Base-by-base conservation (phyloP, 2,329 filamentous ascomycete species). In the Didymella glomerata region DNA sequence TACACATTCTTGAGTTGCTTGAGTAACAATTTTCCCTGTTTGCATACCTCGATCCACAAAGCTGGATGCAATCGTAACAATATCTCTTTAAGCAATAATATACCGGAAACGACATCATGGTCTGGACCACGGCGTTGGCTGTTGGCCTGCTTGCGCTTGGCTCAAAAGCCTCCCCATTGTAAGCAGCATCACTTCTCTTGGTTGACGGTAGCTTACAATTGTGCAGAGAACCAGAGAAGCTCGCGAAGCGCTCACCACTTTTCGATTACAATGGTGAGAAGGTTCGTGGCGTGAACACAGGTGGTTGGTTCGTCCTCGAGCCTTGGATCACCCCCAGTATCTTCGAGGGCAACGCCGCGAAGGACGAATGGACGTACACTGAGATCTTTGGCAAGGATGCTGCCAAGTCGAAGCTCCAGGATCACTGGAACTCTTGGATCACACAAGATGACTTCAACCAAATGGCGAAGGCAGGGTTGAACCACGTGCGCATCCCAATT, bases 261-360 rank as follows among this genome's bases (percentile, higher is more conserved):
- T 88, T 87, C 65, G 74, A 83, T 66, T 88, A 85, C 73, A 78
- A 81, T 56, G 71, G 71, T 42, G 67, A 83, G 20, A 87, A 86
- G 68, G 82, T 89, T 41, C 84, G 86, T 13, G 87, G 87, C 54
- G 86, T 89, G 28, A 90, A 89, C 69, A 78, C 88, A 5, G 86
- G 87, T 52, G 87, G 87, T 30, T 88, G 86, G 85, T 83, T 88
- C 45, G 84, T 88, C 7, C 78, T 87, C 5, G 86, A 88, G 75
- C 86, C 86, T 16, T 87, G 85, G 85, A 88, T 88, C 53, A 88
- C 85, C 2, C 86, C 86, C 2, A 86, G 83, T 16, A 78, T 88
- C 57, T 88, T 88, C 66, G 81, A 86, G 46, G 80, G 78, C 28
- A 77, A 77, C 46, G 78, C 71, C 40, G 85, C 84, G 2, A 80